These are phyloP conservation scores for Podaxis carcinomalis DNA, from an alignment of 768 basidiomycete genomes.

Conservation along the genomic window DNA sequence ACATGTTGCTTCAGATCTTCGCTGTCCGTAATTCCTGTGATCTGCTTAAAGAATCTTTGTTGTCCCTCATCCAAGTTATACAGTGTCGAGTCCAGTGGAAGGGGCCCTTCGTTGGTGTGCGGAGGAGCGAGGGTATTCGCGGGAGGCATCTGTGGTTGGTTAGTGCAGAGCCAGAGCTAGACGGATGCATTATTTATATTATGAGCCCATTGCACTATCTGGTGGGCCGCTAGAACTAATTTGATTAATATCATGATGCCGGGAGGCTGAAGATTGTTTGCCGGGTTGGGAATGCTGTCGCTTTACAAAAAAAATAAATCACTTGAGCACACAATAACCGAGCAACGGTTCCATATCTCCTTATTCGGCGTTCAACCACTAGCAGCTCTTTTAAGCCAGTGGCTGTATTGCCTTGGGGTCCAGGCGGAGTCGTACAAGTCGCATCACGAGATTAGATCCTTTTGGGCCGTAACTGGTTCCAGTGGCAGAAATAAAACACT, in stretches of 20 bases:
- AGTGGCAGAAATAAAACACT: neutral
- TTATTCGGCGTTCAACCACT: no score
- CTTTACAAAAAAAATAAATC: neutral
- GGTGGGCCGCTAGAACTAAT: neutral
- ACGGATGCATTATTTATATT: neutral
- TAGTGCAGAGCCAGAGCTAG: neutral
- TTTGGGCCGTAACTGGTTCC: neutral
- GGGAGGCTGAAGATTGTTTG: neutral
- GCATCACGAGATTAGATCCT: neutral
- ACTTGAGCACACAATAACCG: neutral
- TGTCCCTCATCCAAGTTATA: constrained; percentile 19
- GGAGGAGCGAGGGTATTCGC: neutral
- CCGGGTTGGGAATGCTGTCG: neutral
- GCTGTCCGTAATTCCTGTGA: constrained; percentile 26
- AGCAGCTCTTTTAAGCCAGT: neutral
- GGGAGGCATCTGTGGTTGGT: neutral
- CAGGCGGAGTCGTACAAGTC: neutral
- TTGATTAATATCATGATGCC: neutral
- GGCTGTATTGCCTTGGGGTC: neutral
- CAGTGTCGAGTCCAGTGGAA: neutral
- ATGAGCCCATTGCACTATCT: neutral
- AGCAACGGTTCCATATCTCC: neutral
- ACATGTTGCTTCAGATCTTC: constrained; percentile 28
- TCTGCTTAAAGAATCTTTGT: constrained; percentile 22
- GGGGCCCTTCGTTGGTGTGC: neutral